Evolutionary conservation across 768 basidiomycete genomes (phyloP).

Genomic region (Suillus variegatus): DNA sequence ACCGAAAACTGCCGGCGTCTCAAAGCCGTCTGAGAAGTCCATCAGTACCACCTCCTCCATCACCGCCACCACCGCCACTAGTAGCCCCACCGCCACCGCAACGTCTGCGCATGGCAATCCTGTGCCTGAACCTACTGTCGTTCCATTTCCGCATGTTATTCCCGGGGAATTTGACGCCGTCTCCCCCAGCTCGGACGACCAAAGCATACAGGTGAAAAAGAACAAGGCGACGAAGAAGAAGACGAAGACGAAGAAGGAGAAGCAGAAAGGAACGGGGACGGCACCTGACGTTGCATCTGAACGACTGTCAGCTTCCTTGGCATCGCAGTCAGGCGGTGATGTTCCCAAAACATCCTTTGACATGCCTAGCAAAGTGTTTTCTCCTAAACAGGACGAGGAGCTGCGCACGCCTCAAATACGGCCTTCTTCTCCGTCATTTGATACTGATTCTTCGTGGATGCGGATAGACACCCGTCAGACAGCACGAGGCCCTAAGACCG

Average conservation of each 20-base stretch:
- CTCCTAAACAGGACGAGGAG: constrained; percentile 30
- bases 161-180: constrained; percentile 47
- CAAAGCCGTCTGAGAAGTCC: constrained; percentile 14
- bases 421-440: constrained; percentile 28
- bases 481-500: constrained; percentile 13
- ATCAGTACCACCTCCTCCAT: neutral
- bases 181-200: constrained; percentile 11
- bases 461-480: constrained; percentile 54
- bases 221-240: constrained; percentile 49
- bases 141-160: constrained; percentile 39
- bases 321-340: constrained; percentile 14
- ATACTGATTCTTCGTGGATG: constrained; percentile 71
- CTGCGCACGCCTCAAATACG: constrained; percentile 27
- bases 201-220: constrained; percentile 2
- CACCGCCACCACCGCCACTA: constrained; percentile 13
- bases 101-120: constrained; percentile 13
- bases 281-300: constrained; percentile 11
- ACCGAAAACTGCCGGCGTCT: constrained; percentile 12
- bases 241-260: constrained; percentile 35
- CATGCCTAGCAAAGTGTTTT: constrained; percentile 13
- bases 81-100: constrained; percentile 12
- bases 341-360: constrained; percentile 15
- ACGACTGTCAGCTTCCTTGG: neutral
- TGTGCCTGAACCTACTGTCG: constrained; percentile 29
- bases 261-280: neutral